Conservation (phyloP, 352 stramenopile species). For the Phytophthora ohioensis region DNA sequence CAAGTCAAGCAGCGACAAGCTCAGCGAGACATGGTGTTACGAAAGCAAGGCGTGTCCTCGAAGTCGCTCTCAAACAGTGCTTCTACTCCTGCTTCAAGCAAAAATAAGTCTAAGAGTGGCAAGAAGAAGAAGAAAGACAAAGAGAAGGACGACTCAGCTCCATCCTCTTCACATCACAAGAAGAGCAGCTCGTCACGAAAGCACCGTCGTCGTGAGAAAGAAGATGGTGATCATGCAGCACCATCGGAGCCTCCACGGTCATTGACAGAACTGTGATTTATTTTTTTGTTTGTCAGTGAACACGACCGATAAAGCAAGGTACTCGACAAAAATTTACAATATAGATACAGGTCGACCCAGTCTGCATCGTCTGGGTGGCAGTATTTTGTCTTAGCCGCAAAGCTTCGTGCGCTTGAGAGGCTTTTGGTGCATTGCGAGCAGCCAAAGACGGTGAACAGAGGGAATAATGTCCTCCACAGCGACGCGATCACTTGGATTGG, state of each 20-base stretch:
- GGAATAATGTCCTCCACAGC: conserved; percentile 80
- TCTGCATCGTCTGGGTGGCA: conserved; percentile 8
- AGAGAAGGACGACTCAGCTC: conserved; percentile 29
- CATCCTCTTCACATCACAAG: conserved; percentile 34
- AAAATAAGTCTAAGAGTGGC: conserved; percentile 39
- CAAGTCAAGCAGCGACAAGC: conserved; percentile 81
- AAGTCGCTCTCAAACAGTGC: conserved; percentile 31
- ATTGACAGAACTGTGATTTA: conserved; percentile 50
- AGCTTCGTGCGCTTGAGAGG: conserved; percentile 74
- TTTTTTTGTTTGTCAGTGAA: conserved; percentile 11
- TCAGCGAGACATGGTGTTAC: conserved; percentile 78
- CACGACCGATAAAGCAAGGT: conserved; percentile 20
- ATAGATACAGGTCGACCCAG: conserved; percentile 32
- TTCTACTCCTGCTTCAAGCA: conserved; percentile 25
- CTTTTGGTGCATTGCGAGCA: conserved; percentile 82
- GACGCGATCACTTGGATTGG: conserved; percentile 77
- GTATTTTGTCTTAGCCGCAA: conserved; percentile 11
- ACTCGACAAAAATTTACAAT: conserved; percentile 38
- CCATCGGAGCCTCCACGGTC: conserved; percentile 36
- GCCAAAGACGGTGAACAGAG: conserved; percentile 80
- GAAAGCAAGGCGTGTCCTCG: conserved; percentile 55
- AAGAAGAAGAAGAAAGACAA: conserved; percentile 65
- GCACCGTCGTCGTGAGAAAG: conserved; percentile 40
- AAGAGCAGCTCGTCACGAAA: conserved; percentile 51
- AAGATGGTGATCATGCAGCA: not conserved